Percentiles rank a stretch among this genome's conserved stretches.
These are phyloP conservation scores for Jackrogersella multiformis DNA, from an alignment of 495 filamentous ascomycete genomes.

Conservation along the genomic window DNA sequence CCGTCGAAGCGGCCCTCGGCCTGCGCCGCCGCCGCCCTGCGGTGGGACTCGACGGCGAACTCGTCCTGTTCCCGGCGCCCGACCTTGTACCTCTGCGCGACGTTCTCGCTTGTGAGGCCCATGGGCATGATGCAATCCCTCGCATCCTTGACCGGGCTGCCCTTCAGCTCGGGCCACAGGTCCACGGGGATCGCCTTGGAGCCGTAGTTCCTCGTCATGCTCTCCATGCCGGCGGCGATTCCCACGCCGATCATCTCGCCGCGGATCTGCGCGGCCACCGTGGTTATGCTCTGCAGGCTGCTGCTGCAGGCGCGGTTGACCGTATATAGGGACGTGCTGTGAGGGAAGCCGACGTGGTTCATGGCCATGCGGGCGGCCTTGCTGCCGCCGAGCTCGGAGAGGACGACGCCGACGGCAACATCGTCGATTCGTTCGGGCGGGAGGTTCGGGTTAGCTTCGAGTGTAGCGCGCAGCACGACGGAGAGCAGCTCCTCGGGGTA, in stretches of 20 bases:
- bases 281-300: conserved; percentile 76
- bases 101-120: conserved; percentile 93
- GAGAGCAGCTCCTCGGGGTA: conserved; percentile 91
- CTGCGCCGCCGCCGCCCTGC: conserved; percentile 74
- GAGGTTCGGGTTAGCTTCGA: conserved; percentile 78
- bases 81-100: conserved; percentile 81
- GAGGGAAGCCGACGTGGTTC: conserved; percentile 81
- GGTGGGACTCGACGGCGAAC: conserved; percentile 79
- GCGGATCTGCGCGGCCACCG: conserved; percentile 74
- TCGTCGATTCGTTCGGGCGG: conserved; percentile 78
- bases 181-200: conserved; percentile 81
- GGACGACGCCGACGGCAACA: conserved; percentile 84
- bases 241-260: conserved; percentile 78
- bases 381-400: conserved; percentile 87
- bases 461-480: conserved; percentile 81
- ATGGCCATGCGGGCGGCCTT: conserved; percentile 94
- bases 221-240: conserved; percentile 90
- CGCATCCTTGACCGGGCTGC: conserved; percentile 72
- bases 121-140: conserved; percentile 92
- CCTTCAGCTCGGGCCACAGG: conserved; percentile 76
- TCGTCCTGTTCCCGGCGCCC: conserved; percentile 79
- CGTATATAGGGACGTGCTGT: conserved; percentile 77
- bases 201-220: conserved; percentile 91
- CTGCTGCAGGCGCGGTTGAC: conserved; percentile 88
- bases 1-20: conserved; percentile 72